Evolutionary conservation across 345 rosid genomes (phyloP).

Genomic region (Cardiospermum halicacabum): DNA sequence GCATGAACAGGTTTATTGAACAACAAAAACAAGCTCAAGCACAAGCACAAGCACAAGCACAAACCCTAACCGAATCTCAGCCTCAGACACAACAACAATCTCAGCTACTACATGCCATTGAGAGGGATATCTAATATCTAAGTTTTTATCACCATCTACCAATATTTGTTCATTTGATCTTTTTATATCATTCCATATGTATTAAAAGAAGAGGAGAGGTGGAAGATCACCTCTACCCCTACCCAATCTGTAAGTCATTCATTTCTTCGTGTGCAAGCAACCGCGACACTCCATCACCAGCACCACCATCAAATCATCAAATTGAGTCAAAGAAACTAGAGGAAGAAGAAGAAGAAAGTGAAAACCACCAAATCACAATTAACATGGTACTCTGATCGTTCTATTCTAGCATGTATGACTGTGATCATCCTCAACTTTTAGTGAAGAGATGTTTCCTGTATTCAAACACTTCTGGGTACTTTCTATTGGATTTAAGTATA

Average conservation of each 20-base stretch:
- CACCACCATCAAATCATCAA: slow-evolving; percentile 11
- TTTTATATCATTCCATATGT: slow-evolving; percentile 8
- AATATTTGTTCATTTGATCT: slow-evolving; percentile 13
- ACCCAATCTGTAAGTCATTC: slow-evolving; percentile 31
- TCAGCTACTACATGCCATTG: slow-evolving; percentile 21
- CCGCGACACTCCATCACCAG: slow-evolving; percentile 9
- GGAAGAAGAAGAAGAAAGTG: slow-evolving; percentile 8
- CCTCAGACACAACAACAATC: slow-evolving; percentile 40
- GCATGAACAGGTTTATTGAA: slow-evolving; percentile 64
- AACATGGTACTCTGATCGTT: slow-evolving; percentile 16
- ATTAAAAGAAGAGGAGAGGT: slow-evolving; percentile 30
- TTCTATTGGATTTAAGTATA: background rate
- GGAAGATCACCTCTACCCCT: slow-evolving; percentile 65
- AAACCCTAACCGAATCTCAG: slow-evolving; percentile 35
- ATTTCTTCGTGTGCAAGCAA: slow-evolving; percentile 28
- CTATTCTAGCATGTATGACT: slow-evolving; percentile 24
- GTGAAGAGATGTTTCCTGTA: slow-evolving; percentile 39
- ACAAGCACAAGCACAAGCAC: slow-evolving; percentile 54
- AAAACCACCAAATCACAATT: slow-evolving; percentile 4
- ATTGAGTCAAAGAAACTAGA: background rate
- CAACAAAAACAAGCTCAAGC: slow-evolving; percentile 59
- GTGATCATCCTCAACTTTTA: slow-evolving; percentile 49
- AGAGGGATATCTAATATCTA: slow-evolving; percentile 32
- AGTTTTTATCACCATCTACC: slow-evolving; percentile 12
- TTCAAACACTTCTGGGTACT: slow-evolving; percentile 1